These are phyloP conservation scores for Geum urbanum DNA, from an alignment of 306 rosid species.

Conservation along the genomic window DNA sequence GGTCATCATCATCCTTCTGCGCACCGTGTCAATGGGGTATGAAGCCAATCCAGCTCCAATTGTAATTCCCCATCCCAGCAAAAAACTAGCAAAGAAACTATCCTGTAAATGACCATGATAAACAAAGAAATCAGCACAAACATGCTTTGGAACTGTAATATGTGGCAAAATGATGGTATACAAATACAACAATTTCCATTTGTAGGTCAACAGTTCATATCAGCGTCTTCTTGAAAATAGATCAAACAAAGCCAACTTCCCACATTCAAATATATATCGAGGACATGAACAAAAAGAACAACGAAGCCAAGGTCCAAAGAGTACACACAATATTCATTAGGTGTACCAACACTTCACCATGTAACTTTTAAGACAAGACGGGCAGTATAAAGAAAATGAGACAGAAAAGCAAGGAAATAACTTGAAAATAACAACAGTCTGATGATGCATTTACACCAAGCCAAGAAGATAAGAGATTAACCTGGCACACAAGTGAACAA, in stretches of 20 bases:
- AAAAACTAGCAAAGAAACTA: constrained; percentile 83
- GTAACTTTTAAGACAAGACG: neutral
- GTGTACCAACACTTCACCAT: neutral
- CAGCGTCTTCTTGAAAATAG: neutral
- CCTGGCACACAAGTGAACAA: neutral
- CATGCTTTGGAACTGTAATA: neutral
- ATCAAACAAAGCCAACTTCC: neutral
- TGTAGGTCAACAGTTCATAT: neutral
- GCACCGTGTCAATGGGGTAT: constrained; percentile 79
- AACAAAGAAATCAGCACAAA: constrained; percentile 15
- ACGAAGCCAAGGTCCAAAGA: neutral
- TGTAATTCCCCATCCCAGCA: constrained; percentile 84
- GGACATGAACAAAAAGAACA: neutral
- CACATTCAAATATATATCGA: neutral
- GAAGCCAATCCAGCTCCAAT: constrained; percentile 86
- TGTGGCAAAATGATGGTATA: neutral
- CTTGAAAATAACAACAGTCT: neutral
- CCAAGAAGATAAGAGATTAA: neutral
- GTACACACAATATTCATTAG: neutral
- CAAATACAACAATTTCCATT: neutral
- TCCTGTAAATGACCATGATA: constrained; percentile 50
- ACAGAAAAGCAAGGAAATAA: neutral
- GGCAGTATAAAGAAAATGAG: neutral
- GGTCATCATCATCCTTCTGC: constrained; percentile 98
- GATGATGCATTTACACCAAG: neutral